Evolutionary conservation across 176 grass and related monocot genomes (phyloP), one percentile per base, ranked within the genome.

Genomic region (Rhynchospora pubera): DNA sequence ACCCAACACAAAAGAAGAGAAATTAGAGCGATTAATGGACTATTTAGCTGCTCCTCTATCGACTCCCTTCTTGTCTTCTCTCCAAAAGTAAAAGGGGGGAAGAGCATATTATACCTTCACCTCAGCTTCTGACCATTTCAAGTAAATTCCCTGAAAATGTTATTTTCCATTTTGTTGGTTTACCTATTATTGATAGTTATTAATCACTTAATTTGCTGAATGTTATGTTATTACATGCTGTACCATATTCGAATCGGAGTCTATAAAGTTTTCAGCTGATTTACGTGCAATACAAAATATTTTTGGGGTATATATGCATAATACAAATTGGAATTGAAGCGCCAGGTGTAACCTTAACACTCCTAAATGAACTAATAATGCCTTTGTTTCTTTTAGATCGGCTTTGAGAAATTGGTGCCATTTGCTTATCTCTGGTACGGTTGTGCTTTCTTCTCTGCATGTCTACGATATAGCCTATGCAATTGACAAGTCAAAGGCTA

Each of bases 381-480:
- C 0, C 18, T 65, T 81, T 51, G 43, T 81, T 64, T 64, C 57
- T 69, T 19, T n/a, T 44, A 84, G 82, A 45, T 84, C 16, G n/a
- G 5, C 46, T 22, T 50, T 84, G 45, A 30, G 44, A 11, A 84
- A 74, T 7, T 84, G 62, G 19, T 84, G 14, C 26, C 44, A 84
- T 84, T 56, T 74, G 64, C 21, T 84, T 39, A 57, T 84, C n/a
- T 43, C 82, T 22, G 62, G 52, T 48, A 28, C 26, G 12, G n/a
- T 84, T 84, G 82, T 64, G 24, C 24, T 84, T 16, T 84, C 82
- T 16, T 84, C 55, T 42, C 43, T 84, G 24, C 47, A 58, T 74
- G 28, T 42, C 44, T 44, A 70, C 57, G 82, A 74, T 75, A 24
- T 84, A 57, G 82, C 82, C 53, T 42, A 84, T 45, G 82, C 65